Evolutionary conservation across 768 basidiomycete species (phyloP), one percentile per base, ranked within the genome.

Genomic region (Podaxis sp.): DNA sequence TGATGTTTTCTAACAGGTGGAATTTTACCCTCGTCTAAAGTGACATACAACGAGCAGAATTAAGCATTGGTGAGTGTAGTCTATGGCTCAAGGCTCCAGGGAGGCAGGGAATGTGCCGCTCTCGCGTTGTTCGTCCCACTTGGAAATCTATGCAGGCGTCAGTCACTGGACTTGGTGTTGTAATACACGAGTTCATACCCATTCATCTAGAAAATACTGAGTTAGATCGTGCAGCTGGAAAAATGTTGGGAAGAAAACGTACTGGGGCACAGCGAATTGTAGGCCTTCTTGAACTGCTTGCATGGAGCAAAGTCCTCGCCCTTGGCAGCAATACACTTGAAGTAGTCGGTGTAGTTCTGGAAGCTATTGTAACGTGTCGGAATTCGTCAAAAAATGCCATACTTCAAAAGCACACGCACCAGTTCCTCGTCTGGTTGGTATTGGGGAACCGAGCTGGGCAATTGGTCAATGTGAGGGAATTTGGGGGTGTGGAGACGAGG

Each of bases 281-380:
- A 99, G 30, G 93, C 93, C 75, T 87, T 86, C 81, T 91, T 92
- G 87, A 99, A 99, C 77, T 97, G 96, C 81, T 95, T 95, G 89
- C 97, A 99, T 1, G 97, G 95, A n/a, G 89, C 87, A 74, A 88
- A 99, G 64, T 98, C 97, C 69, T 99, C 97, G 68, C 97, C 97
- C 80, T 97, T 99, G 69, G 96, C 96, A 69, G 91, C 77, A 69
- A 98, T 79, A 77, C 97, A 99, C 77, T 96, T 96, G 88, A 96
- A 95, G 84, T 97, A 98, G 78, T 99, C 97, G 65, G 91, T 90
- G 76, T 96, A 99, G 82, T 96, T 95, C 80, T 96, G 94, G 86
- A 87, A 91, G 79, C 91, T 93, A 4, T 17, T 12, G 68, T n/a
- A n/a, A 40, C 20, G 48, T 38, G 33, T 33, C 12, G 60, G 64